phyloP scores from a whole-genome alignment of 2,329 filamentous ascomycete genomes.

The Penicillium sp. region DNA sequence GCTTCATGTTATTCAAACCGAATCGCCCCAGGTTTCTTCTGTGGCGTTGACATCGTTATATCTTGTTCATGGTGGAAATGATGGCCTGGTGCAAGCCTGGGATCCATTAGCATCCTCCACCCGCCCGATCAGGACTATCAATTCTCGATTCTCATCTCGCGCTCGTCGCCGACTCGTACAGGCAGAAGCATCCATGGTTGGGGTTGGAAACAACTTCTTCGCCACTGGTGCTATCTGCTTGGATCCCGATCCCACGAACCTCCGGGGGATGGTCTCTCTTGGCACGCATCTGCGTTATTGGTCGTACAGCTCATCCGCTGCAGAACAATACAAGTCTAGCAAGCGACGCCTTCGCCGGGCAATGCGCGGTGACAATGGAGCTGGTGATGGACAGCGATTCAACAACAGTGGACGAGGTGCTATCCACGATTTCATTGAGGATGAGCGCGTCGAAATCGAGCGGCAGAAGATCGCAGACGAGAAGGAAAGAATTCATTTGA shows the following conservation, averaged over 20 bases:
- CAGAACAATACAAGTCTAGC: conserved; percentile 68
- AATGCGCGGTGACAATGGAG: conserved; percentile 60
- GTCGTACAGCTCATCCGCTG: conserved; percentile 81
- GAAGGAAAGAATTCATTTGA: conserved; percentile 68
- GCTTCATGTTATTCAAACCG: conserved; percentile 79
- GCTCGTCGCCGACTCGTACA: conserved; percentile 73
- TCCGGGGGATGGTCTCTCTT: conserved; percentile 83
- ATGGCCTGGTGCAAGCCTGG: conserved; percentile 94
- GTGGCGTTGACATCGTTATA: conserved; percentile 82
- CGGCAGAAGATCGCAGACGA: conserved; percentile 65
- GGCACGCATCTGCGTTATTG: conserved; percentile 88
- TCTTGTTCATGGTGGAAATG: conserved; percentile 87
- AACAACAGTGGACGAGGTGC: conserved; percentile 64
- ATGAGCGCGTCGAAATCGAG: conserved; percentile 78
- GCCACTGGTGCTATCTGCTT: conserved; percentile 80
- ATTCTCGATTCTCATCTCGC: conserved; percentile 77
- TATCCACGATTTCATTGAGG: conserved; percentile 76
- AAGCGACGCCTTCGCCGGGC: conserved; percentile 76
- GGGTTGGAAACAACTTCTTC: conserved; percentile 71
- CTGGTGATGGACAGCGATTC: conserved; percentile 55
- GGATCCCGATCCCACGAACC: conserved; percentile 79
- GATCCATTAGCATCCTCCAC: conserved; percentile 82
- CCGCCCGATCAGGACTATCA: conserved; percentile 79
- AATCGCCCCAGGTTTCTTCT: conserved; percentile 82
- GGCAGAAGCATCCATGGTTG: conserved; percentile 64